phyloP scores from a whole-genome alignment of 2,329 filamentous ascomycete genomes.

The Calonectria pteridis region DNA sequence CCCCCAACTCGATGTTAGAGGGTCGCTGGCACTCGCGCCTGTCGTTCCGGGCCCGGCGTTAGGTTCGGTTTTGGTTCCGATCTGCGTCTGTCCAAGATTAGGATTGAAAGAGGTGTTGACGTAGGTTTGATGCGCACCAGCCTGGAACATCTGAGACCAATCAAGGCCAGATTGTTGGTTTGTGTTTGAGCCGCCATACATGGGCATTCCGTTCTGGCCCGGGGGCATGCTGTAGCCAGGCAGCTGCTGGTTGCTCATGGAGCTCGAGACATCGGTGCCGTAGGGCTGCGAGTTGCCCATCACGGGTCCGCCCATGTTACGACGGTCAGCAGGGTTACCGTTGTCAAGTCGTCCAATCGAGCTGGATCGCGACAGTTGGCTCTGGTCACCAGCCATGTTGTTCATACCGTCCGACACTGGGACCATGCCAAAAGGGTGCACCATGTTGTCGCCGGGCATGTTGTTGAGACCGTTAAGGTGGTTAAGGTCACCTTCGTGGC shows the following conservation, averaged over 20 bases:
- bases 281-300: constrained; percentile 68
- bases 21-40: constrained; percentile 60
- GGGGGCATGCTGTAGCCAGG: constrained; percentile 74
- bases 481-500: constrained; percentile 66
- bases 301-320: constrained; percentile 65
- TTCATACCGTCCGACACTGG: constrained; percentile 69
- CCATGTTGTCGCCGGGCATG: constrained; percentile 68
- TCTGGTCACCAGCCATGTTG: constrained; percentile 71
- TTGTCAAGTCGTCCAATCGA: constrained; percentile 71
- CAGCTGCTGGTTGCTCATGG: constrained; percentile 76
- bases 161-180: constrained; percentile 75
- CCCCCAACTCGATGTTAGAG: constrained; percentile 63
- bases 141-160: constrained; percentile 84
- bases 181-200: constrained; percentile 71
- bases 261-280: constrained; percentile 67
- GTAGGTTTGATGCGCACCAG: constrained; percentile 76
- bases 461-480: constrained; percentile 73
- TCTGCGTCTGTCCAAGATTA: constrained; percentile 78
- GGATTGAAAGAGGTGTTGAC: constrained; percentile 72
- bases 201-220: constrained; percentile 73
- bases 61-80: constrained; percentile 76
- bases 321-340: constrained; percentile 67
- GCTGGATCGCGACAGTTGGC: constrained; percentile 71
- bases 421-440: constrained; percentile 70
- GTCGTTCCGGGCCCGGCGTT: constrained; percentile 64